Evolutionary conservation across 805 yeast genomes (phyloP), one percentile per base, ranked within the genome.

Genomic region (Isabelozyma heimii): DNA sequence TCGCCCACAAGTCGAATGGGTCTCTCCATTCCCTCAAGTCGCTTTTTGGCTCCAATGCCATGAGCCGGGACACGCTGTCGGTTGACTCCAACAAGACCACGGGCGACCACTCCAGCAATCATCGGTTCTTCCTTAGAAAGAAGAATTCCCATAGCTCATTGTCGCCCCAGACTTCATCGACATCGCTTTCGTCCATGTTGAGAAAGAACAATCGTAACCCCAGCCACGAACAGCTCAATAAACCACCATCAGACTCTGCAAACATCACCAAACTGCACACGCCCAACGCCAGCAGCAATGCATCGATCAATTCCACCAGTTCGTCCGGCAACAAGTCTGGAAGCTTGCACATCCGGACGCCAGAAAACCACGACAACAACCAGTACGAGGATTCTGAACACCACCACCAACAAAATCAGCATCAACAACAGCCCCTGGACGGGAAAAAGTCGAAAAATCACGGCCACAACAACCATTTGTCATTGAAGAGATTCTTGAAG

Each of bases 401-500:
- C 20, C 40, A 37, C 17, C 37, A n/a, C 10, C 13, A 33, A 33
- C 14, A 33, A 13, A n/a, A n/a, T n/a, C 37, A n/a, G 8, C 13
- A 33, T 12, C 14, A 33, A 3, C 37, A 6, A 33, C 14, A 13
- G 8, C 13, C 13, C 13, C 13, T 33, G 37, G 17, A 37, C 9
- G 17, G 16, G 8, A 37, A 14, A 13, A 37, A 37, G n/a, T 14
- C 40, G 5, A 37, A 37, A 9, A 37, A 15, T n/a, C 40, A n/a
- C 40, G 40, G 16, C 17, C 40, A 37, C 17, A 27, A 43, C 44
- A 42, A 46, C 45, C 45, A 26, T 40, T 60, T 65, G 45, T 62
- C 68, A 15, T 62, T 82, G 56, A 78, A 71, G 54, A 61, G 86
- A 47, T 82, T 80, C 59, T 75, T 82, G 62, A 79, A 80, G 58